phyloP scores from a whole-genome alignment of 192 early-diverging fungal genomes.

The Rhizophagus prolifer region DNA sequence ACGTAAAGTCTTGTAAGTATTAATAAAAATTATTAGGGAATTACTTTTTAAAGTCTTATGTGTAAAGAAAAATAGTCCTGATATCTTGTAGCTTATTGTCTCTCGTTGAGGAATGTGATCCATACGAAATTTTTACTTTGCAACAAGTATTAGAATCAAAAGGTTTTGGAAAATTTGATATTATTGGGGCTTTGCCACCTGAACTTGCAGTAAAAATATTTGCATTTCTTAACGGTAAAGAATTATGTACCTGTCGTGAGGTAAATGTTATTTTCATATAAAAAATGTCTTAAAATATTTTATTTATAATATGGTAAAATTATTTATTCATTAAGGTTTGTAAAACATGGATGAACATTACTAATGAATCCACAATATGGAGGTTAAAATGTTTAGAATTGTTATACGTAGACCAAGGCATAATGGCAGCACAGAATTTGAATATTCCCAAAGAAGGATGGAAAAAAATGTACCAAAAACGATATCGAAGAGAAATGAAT shows the following conservation, averaged over 20 bases:
- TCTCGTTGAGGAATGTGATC: slow-evolving; percentile 18
- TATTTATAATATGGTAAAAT: background rate
- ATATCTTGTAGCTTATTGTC: slow-evolving; percentile 8
- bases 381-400: slow-evolving; percentile 16
- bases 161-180: slow-evolving; percentile 5
- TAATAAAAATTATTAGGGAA: background rate
- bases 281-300: background rate
- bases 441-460: slow-evolving; percentile 18
- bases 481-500: slow-evolving; percentile 23
- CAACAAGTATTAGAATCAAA: slow-evolving; percentile 5
- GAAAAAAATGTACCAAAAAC: slow-evolving; percentile 18
- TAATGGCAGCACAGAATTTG: background rate
- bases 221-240: background rate
- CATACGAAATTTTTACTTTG: slow-evolving; percentile 19
- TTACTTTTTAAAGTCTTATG: background rate
- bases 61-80: background rate
- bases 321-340: background rate
- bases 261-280: background rate
- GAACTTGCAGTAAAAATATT: slow-evolving; percentile 30
- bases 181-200: slow-evolving; percentile 16
- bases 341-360: slow-evolving; percentile 18
- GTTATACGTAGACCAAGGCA: background rate
- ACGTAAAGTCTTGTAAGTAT: slow-evolving; percentile 25
- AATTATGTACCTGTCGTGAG: slow-evolving; percentile 19
- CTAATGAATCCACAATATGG: slow-evolving; percentile 28